Conservation (phyloP, 2,329 filamentous ascomycete genomes). For the Fusarium austroafricanum region DNA sequence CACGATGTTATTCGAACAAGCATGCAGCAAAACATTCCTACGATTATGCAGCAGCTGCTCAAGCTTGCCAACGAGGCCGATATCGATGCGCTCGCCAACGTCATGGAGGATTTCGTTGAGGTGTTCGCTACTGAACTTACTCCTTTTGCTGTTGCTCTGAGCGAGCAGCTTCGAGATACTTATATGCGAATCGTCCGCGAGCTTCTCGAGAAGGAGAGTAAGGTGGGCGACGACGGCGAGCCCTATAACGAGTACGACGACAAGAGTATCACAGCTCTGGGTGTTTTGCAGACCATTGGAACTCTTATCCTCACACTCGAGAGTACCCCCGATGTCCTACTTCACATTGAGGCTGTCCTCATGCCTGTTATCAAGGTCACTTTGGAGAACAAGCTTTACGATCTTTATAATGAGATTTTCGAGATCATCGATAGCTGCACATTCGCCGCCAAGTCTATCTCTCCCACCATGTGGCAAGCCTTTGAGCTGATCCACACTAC, state of each 20-base stretch:
- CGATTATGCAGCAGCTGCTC: conserved; percentile 98
- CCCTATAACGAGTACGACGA: conserved; percentile 94
- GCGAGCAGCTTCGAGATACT: conserved; percentile 94
- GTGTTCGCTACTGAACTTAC: conserved; percentile 98
- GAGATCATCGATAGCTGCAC: conserved; percentile 99
- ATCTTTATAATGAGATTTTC: conserved; percentile 97
- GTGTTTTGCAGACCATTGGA: conserved; percentile 96
- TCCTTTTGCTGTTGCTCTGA: conserved; percentile 94
- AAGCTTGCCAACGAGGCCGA: conserved; percentile 98
- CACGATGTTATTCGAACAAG: conserved; percentile 93
- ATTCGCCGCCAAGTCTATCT: conserved; percentile 95
- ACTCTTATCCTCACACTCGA: conserved; percentile 96
- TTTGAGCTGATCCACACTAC: conserved; percentile 97
- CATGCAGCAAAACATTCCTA: conserved; percentile 98
- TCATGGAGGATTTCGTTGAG: conserved; percentile 99
- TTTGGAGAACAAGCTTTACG: conserved; percentile 96
- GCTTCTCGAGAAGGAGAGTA: conserved; percentile 87
- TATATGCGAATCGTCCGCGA: conserved; percentile 95
- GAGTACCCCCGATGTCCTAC: conserved; percentile 93
- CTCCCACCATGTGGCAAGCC: conserved; percentile 97
- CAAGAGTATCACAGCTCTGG: conserved; percentile 97
- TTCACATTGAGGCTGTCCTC: conserved; percentile 93
- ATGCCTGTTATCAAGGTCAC: conserved; percentile 98
- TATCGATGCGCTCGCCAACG: conserved; percentile 95
- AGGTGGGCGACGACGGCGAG: conserved; percentile 79